Evolutionary conservation across 1,284 basidiomycete genomes (phyloP).

Genomic region (Anthracocystis walkeri): DNA sequence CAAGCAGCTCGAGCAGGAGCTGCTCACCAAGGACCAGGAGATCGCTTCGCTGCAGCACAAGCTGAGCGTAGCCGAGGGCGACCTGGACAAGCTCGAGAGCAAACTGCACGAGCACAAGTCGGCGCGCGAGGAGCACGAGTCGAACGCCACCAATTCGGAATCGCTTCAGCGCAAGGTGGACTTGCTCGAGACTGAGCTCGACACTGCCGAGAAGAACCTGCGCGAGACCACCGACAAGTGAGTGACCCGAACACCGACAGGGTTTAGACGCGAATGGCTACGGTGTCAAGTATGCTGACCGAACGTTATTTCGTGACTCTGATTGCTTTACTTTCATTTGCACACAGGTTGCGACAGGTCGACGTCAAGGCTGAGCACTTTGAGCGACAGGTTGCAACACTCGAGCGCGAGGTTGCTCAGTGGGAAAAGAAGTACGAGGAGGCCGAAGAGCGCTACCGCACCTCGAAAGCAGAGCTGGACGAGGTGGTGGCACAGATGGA

Average conservation of each 20-base stretch:
- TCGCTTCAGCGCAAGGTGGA: constrained; percentile 85
- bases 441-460: constrained; percentile 78
- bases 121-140: constrained; percentile 79
- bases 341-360: constrained; percentile 87
- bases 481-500: constrained; percentile 87
- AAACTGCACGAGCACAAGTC: constrained; percentile 80
- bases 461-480: constrained; percentile 86
- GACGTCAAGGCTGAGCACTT: constrained; percentile 99
- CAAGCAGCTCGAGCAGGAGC: constrained; percentile 77
- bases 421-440: constrained; percentile 98
- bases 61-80: constrained; percentile 77
- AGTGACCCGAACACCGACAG: constrained; percentile 67
- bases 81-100: constrained; percentile 82
- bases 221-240: constrained; percentile 98
- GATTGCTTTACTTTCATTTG: not conserved
- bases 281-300: constrained; percentile 10
- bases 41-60: constrained; percentile 85
- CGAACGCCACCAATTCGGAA: constrained; percentile 81
- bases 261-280: not conserved
- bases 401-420: constrained; percentile 89
- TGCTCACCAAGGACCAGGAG: constrained; percentile 89
- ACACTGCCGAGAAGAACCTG: constrained; percentile 93
- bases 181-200: constrained; percentile 93
- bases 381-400: constrained; percentile 87
- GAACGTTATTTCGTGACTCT: not conserved